Evolutionary conservation across 495 filamentous ascomycete genomes (phyloP).

Genomic region (Penicillium salamii): DNA sequence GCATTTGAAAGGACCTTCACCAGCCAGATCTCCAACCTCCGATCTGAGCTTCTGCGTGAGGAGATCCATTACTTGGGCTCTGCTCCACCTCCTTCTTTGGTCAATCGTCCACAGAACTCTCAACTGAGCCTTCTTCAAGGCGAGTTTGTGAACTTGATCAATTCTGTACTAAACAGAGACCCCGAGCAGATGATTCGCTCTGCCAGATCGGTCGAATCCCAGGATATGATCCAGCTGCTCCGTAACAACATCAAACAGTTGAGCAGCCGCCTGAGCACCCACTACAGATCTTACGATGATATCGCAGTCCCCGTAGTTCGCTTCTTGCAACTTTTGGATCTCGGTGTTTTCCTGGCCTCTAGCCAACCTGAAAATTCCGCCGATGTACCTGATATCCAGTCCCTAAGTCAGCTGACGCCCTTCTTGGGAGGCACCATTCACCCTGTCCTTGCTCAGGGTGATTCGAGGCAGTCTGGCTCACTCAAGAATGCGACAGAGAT

Average conservation of each 20-base stretch:
- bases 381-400: constrained; percentile 25
- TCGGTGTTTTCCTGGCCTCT: constrained; percentile 65
- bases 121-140: constrained; percentile 71
- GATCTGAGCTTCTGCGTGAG: constrained; percentile 55
- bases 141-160: constrained; percentile 76
- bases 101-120: constrained; percentile 68
- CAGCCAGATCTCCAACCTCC: constrained; percentile 61
- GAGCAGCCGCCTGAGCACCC: constrained; percentile 57
- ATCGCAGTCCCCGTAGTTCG: constrained; percentile 73
- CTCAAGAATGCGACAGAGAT: constrained; percentile 43
- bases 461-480: constrained; percentile 14
- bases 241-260: constrained; percentile 71
- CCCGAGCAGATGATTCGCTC: constrained; percentile 41
- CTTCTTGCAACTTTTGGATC: constrained; percentile 75
- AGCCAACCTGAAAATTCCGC: constrained; percentile 18
- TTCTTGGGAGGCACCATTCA: constrained; percentile 56
- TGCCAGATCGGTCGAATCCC: constrained; percentile 13
- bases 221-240: constrained; percentile 50
- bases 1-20: constrained; percentile 65
- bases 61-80: constrained; percentile 62
- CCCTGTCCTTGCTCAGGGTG: constrained; percentile 18
- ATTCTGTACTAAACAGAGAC: constrained; percentile 57
- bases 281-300: constrained; percentile 79
- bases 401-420: constrained; percentile 54
- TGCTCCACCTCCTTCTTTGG: constrained; percentile 56